Evolutionary conservation across 371 early-diverging fungal species (phyloP).

Genomic region (Circinella minor): DNA sequence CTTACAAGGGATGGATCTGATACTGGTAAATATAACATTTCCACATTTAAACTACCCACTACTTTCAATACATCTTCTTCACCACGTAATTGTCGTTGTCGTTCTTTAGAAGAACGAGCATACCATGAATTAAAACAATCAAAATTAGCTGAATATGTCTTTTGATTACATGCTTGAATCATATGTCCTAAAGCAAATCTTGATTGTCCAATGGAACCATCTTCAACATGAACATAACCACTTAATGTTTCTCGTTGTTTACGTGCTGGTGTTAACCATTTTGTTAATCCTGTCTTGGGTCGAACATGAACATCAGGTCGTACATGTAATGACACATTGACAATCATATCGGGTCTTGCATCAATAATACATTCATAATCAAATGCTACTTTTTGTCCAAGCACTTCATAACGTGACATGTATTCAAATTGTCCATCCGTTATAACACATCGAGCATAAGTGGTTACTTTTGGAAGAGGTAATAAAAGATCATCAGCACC

Average conservation of each 20-base stretch:
- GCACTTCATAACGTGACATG: slow-evolving; percentile 49
- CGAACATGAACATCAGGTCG: slow-evolving; percentile 47
- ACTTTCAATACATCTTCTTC: slow-evolving; percentile 27
- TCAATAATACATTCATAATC: slow-evolving; percentile 51
- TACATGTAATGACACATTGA: slow-evolving; percentile 52
- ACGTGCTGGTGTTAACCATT: slow-evolving; percentile 36
- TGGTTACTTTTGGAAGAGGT: slow-evolving; percentile 45
- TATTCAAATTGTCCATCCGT: slow-evolving; percentile 55
- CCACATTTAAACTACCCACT: slow-evolving; percentile 31
- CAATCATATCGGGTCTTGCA: slow-evolving; percentile 44
- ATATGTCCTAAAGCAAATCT: slow-evolving; percentile 47
- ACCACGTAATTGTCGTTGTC: slow-evolving; percentile 28
- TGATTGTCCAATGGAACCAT: slow-evolving; percentile 51
- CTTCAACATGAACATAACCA: slow-evolving; percentile 47
- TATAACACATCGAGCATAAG: slow-evolving; percentile 50
- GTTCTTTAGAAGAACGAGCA: slow-evolving; percentile 28
- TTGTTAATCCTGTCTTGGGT: slow-evolving; percentile 35
- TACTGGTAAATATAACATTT: slow-evolving; percentile 37
- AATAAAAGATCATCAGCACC: slow-evolving; percentile 41
- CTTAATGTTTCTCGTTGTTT: slow-evolving; percentile 37
- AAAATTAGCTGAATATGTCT: slow-evolving; percentile 41
- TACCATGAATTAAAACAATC: slow-evolving; percentile 55
- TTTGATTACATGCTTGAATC: slow-evolving; percentile 44
- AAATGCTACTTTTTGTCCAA: slow-evolving; percentile 30
- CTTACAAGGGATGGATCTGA: slow-evolving; percentile 30